Evolutionary conservation across 768 basidiomycete genomes (phyloP).

Genomic region (Kwoniella botswanensis): DNA sequence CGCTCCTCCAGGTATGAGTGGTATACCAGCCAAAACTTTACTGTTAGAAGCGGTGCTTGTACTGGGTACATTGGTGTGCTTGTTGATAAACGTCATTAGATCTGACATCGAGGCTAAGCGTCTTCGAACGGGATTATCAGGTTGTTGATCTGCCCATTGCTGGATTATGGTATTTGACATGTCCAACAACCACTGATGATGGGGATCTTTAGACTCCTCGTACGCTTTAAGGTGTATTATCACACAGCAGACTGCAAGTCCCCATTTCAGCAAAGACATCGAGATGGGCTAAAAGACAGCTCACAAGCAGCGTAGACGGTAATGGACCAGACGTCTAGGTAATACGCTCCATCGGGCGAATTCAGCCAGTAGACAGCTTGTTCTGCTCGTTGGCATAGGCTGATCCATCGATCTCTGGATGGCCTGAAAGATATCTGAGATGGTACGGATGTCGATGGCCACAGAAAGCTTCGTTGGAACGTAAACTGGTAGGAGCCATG

Average conservation of each 20-base stretch:
- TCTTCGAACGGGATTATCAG: neutral
- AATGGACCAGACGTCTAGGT: conserved; percentile 33
- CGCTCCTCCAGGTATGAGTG: neutral
- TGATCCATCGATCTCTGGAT: conserved; percentile 18
- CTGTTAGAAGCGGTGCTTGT: neutral
- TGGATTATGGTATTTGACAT: conserved; percentile 25
- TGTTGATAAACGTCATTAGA: neutral
- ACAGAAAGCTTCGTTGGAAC: conserved; percentile 27
- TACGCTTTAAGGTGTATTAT: conserved; percentile 22
- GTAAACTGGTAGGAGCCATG: conserved; percentile 22
- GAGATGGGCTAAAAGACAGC: neutral
- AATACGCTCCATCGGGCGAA: conserved; percentile 27
- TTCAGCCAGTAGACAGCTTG: conserved; percentile 30
- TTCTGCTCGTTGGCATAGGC: conserved; percentile 18
- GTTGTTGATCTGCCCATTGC: conserved; percentile 24
- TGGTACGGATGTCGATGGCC: conserved; percentile 27
- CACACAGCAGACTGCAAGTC: conserved; percentile 22
- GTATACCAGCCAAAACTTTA: neutral
- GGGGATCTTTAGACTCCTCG: conserved; percentile 19
- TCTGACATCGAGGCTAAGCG: conserved; percentile 23
- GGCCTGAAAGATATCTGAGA: conserved; percentile 31
- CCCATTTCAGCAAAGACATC: no score
- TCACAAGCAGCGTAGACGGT: conserved; percentile 31
- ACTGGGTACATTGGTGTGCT: neutral
- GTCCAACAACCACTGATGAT: conserved; percentile 18